Percentiles rank a stretch among this genome's conserved stretches.
These are phyloP conservation scores for Penicillium nucicola DNA, from an alignment of 495 filamentous ascomycete species.

Conservation along the genomic window DNA sequence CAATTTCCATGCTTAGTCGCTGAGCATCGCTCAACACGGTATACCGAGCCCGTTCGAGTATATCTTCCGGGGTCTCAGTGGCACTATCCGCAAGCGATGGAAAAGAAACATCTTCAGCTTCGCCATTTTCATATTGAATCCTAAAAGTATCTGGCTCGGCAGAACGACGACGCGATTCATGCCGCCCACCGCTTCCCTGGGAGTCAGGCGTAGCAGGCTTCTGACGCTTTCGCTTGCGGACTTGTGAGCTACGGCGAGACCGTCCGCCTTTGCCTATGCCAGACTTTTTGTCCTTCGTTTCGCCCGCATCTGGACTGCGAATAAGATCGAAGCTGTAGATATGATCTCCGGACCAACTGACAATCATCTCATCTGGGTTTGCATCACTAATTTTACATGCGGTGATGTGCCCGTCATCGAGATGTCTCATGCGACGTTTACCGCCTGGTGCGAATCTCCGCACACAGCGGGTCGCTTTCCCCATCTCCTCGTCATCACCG, in stretches of 20 bases:
- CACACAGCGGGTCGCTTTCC: conserved; percentile 65
- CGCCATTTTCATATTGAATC: conserved; percentile 62
- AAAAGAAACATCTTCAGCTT: conserved; percentile 54
- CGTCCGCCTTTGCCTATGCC: conserved; percentile 14
- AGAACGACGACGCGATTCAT: conserved; percentile 40
- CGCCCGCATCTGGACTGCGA: conserved; percentile 55
- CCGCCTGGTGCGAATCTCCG: conserved; percentile 65
- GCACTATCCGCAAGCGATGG: conserved; percentile 27
- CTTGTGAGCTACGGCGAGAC: conserved; percentile 29
- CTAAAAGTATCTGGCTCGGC: conserved; percentile 38
- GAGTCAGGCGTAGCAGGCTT: conserved; percentile 44
- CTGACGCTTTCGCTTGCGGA: conserved; percentile 57
- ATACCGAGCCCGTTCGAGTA: conserved; percentile 40
- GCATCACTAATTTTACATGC: conserved; percentile 78
- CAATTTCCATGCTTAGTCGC: conserved; percentile 50
- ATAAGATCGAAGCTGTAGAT: conserved; percentile 74
- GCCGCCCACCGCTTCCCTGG: conserved; percentile 37
- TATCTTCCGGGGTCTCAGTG: conserved; percentile 21
- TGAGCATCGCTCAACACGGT: conserved; percentile 49
- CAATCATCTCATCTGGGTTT: conserved; percentile 70
- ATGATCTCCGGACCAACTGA: conserved; percentile 72
- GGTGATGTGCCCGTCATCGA: conserved; percentile 66
- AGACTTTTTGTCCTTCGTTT: conserved; percentile 16
- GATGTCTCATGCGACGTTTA: conserved; percentile 47
- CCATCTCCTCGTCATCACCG: conserved; percentile 56